Conservation (phyloP, 306 rosid genomes). For the Ziziphus jujuba region DNA sequence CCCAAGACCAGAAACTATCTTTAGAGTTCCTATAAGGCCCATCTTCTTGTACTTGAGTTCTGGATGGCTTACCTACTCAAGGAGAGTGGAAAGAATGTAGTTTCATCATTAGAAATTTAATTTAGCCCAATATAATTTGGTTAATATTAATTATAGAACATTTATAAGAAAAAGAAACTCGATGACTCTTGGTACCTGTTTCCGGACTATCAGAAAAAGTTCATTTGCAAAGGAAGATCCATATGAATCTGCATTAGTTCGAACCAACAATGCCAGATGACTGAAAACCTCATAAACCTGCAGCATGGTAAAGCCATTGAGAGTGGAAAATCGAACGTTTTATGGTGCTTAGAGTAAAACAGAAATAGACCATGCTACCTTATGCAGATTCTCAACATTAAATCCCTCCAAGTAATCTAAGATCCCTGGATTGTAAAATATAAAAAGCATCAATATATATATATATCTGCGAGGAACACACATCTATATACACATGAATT, state of each 20-base stretch:
- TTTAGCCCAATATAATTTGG: constrained; percentile 6
- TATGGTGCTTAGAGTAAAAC: not conserved
- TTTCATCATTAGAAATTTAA: not conserved
- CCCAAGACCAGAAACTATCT: constrained; percentile 40
- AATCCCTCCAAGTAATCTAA: constrained; percentile 48
- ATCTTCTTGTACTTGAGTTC: constrained; percentile 42
- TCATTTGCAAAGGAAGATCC: constrained; percentile 41
- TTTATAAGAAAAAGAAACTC: not conserved
- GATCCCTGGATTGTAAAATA: constrained; percentile 30
- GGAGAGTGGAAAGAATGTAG: constrained; percentile 12
- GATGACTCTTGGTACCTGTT: constrained; percentile 30
- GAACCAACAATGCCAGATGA: constrained; percentile 35
- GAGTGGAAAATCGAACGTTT: constrained; percentile 5
- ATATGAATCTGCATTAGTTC: constrained; percentile 26
- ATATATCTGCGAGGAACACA: not conserved
- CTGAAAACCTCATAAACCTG: constrained; percentile 48
- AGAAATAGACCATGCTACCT: constrained; percentile 25
- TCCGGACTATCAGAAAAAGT: constrained; percentile 39
- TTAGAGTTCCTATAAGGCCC: constrained; percentile 44
- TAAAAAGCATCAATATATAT: constrained; percentile 8
- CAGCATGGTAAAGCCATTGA: constrained; percentile 15
- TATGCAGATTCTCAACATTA: constrained; percentile 38
- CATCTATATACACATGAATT: not conserved
- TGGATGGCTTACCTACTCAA: constrained; percentile 33
- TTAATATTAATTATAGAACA: not conserved